Conservation (phyloP, 495 filamentous ascomycete species). For the Chaetomium tenue region DNA sequence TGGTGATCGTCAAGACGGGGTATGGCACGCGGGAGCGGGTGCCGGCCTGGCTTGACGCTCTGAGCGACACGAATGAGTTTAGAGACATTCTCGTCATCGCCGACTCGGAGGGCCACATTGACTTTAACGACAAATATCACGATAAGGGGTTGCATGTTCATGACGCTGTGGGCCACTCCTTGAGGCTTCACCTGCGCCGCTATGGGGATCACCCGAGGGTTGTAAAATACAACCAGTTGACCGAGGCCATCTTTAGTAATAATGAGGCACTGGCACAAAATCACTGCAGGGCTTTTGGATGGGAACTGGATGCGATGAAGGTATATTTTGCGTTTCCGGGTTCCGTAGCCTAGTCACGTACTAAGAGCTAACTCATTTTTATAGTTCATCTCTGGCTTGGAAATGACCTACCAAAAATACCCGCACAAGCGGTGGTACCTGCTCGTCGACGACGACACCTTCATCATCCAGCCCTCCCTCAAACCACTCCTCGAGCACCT, state of each 20-base stretch:
- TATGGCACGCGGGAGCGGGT: conserved; percentile 44
- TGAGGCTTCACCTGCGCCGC: conserved; percentile 20
- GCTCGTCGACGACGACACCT: conserved; percentile 50
- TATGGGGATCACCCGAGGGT: conserved; percentile 31
- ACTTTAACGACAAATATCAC: conserved; percentile 23
- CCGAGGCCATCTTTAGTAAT: conserved; percentile 37
- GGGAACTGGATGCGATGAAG: conserved; percentile 53
- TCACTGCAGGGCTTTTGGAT: conserved; percentile 41
- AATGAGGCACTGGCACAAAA: conserved; percentile 38
- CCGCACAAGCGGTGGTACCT: conserved; percentile 52
- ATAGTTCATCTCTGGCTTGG: conserved; percentile 46
- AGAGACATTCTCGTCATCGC: conserved; percentile 42
- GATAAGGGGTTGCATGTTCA: conserved; percentile 35
- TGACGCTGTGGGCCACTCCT: conserved; percentile 39
- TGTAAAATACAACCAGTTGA: conserved; percentile 40
- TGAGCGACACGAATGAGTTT: conserved; percentile 31
- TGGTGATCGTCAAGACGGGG: conserved; percentile 48
- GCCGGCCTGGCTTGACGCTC: conserved; percentile 38
- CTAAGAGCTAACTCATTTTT: background rate
- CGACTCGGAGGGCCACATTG: conserved; percentile 34
- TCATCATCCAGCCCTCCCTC: conserved; percentile 44
- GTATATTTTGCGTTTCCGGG: conserved; percentile 21
- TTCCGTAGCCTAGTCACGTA: background rate
- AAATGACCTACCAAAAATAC: conserved; percentile 42
- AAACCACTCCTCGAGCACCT: conserved; percentile 41